Percentiles rank a stretch among this genome's conserved stretches.
Evolutionary conservation across 768 basidiomycete genomes (phyloP).

Genomic region (Trametes cingulata): DNA sequence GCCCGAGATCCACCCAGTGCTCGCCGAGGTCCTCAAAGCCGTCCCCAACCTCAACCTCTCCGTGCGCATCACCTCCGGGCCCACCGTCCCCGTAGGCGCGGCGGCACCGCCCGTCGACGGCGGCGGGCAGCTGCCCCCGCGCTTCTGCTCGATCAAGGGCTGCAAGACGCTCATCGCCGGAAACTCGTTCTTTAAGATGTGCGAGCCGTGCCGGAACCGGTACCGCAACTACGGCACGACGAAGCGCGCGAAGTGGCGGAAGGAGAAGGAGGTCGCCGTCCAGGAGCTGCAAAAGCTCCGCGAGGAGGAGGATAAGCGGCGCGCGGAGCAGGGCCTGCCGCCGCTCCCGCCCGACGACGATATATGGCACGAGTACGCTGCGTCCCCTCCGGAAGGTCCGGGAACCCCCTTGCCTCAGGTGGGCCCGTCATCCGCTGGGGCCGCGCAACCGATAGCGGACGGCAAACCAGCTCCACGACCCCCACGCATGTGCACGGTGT

Average conservation of each 20-base stretch:
- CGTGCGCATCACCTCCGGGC: slow-evolving; percentile 18
- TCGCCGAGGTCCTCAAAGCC: slow-evolving; percentile 13
- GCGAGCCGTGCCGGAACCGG: slow-evolving; percentile 43
- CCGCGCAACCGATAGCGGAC: not conserved
- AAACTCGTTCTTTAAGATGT: slow-evolving; percentile 31
- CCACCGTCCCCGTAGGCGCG: slow-evolving; percentile 13
- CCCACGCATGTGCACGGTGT: slow-evolving; percentile 56
- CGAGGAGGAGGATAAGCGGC: slow-evolving; percentile 40
- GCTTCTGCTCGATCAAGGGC: slow-evolving; percentile 56
- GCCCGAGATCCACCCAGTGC: slow-evolving; percentile 8
- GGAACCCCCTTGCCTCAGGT: not conserved
- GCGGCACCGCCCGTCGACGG: slow-evolving; percentile 4
- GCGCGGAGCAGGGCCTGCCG: slow-evolving; percentile 37
- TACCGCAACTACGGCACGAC: slow-evolving; percentile 55
- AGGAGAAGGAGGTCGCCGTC: slow-evolving; percentile 45
- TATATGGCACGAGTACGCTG: slow-evolving; percentile 15
- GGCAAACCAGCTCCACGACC: slow-evolving; percentile 30
- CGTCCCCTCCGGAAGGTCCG: slow-evolving; percentile 7
- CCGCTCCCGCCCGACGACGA: slow-evolving; percentile 32
- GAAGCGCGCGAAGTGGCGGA: slow-evolving; percentile 56
- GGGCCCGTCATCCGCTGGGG: not conserved
- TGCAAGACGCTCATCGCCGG: slow-evolving; percentile 50
- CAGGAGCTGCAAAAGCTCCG: slow-evolving; percentile 40
- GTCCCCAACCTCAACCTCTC: slow-evolving; percentile 17
- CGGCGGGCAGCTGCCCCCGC: slow-evolving; percentile 26